Evolutionary conservation across 148 eudicot species (phyloP).

Genomic region (Dysphania ambrosioides): DNA sequence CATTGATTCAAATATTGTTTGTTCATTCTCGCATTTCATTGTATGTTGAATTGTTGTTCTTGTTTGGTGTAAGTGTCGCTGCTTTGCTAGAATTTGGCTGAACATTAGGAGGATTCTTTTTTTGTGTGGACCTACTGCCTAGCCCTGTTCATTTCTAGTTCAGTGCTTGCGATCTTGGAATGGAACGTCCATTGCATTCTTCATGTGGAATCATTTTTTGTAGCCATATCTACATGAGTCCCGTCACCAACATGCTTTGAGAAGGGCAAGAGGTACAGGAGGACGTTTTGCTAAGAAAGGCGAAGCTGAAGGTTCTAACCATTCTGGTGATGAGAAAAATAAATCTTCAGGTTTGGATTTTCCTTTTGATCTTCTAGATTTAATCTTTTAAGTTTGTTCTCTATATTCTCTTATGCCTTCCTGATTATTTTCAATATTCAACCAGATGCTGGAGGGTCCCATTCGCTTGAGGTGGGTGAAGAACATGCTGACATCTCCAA

Average conservation of each 20-base stretch:
- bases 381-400: background rate
- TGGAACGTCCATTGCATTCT: background rate
- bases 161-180: background rate
- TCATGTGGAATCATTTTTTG: background rate
- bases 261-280: conserved; percentile 81
- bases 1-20: background rate
- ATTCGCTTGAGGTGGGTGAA: conserved; percentile 23
- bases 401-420: background rate
- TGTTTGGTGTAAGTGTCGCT: background rate
- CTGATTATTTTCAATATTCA: conserved; percentile 1
- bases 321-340: conserved; percentile 33
- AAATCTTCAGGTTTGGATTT: conserved; percentile 26
- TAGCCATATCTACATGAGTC: conserved; percentile 98
- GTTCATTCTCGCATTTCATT: background rate
- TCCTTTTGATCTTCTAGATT: background rate
- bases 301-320: conserved; percentile 42
- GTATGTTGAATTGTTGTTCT: background rate
- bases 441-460: conserved; percentile 33
- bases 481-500: conserved; percentile 20
- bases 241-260: conserved; percentile 91
- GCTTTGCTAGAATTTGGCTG: background rate
- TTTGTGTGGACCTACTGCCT: background rate
- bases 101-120: background rate
- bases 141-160: background rate
- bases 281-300: conserved; percentile 90